A percentile compares a stretch with the other conserved stretches of the same genome.
Conservation (phyloP, 2,329 filamentous ascomycete genomes). For the Talaromyces rugulosus region DNA sequence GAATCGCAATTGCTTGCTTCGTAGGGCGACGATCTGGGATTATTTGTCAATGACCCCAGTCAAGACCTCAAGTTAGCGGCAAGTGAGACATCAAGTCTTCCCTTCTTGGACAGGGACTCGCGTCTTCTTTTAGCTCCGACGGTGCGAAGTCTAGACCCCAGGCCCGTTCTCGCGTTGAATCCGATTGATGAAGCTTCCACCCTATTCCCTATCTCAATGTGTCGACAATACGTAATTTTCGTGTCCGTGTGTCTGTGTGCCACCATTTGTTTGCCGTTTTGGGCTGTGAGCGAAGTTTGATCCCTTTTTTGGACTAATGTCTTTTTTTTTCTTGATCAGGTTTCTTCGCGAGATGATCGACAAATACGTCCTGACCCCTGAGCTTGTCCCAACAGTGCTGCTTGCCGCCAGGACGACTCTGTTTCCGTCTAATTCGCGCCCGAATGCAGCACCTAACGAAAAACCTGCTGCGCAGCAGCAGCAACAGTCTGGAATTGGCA, state of each 20-base stretch:
- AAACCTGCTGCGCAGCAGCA: constrained; percentile 13
- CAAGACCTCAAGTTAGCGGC: constrained; percentile 1
- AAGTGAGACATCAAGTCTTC: constrained; percentile 2
- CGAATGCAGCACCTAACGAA: constrained; percentile 44
- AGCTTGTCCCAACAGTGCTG: constrained; percentile 59
- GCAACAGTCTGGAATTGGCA: background rate
- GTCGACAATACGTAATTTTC: background rate
- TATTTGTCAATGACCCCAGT: constrained; percentile 7
- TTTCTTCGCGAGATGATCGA: constrained; percentile 47
- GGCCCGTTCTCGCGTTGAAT: background rate
- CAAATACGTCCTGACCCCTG: constrained; percentile 61
- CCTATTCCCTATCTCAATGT: background rate
- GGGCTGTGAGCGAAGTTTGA: background rate
- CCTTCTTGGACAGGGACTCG: background rate
- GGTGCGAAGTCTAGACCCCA: background rate
- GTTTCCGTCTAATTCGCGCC: constrained; percentile 79
- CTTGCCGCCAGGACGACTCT: constrained; percentile 66
- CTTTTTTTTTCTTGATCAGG: constrained; percentile 22
- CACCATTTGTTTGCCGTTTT: background rate
- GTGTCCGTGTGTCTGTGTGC: background rate
- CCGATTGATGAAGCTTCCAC: background rate
- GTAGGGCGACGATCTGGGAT: background rate
- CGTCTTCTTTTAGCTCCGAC: constrained; percentile 2
- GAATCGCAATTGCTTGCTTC: background rate
- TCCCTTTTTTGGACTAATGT: background rate